Evolutionary conservation across 2,329 filamentous ascomycete genomes (phyloP), one percentile per base, ranked within the genome.

Genomic region (Nemania sp.): DNA sequence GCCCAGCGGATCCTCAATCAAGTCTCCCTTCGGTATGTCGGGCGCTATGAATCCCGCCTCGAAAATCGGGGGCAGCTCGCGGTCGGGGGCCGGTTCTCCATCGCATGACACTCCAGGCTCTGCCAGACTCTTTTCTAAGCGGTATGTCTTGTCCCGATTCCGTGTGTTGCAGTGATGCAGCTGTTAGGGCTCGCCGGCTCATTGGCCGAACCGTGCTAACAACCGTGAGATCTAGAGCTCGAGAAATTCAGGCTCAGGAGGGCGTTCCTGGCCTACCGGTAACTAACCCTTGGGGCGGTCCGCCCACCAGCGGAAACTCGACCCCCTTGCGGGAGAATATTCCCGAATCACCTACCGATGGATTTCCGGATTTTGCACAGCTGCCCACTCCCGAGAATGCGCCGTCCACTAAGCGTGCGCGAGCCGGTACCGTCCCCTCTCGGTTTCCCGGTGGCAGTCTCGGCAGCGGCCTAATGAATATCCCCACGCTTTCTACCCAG

Each of bases 231-330:
- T 11, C 96, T 11, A 96, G 93, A 70, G 92, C 94, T 62, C 84
- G 94, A 72, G 94, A 99, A 74, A 97, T 97, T 59, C 93, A 97
- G 77, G 92, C 92, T 49, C 92, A 97, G 76, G 93, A 97, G 81
- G 92, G 92, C 46, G 80, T 96, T 44, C 77, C 78, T 70, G 86
- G 80, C 68, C 80, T 83, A 66, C 80, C 79, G 72, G 73, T 87
- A 47, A 84, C 19, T 11, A 60, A 86, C 68, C 87, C 88, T 37
- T 97, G 94, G 94, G 91, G 91, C 80, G 93, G 94, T 9, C 93
- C 94, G 62, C 93, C 94, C 43, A 96, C 93, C 51, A 97, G 93
- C 71, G 94, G 93, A 61, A 93, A 96, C 73, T 97, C 93, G 17
- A 97, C 93, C 36, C 94, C 94, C 64, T 82, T 99, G 46, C 90